Evolutionary conservation across 2,329 filamentous ascomycete species (phyloP).

Genomic region (Ceratocystis huliohia): DNA sequence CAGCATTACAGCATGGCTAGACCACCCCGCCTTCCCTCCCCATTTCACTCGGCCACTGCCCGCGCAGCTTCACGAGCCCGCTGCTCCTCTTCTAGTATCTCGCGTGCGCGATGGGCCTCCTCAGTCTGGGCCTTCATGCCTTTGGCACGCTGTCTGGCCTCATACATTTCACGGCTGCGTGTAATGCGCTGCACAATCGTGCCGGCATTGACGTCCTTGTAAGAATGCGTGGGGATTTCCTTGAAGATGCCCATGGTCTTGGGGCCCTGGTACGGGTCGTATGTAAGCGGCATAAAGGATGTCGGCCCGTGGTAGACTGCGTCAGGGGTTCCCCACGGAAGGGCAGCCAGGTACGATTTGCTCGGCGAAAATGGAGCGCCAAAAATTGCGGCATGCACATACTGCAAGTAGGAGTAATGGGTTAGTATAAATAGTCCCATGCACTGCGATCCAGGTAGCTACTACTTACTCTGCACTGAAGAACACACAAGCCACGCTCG

Average conservation of each 20-base stretch:
- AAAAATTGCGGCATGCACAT: slow-evolving; percentile 78
- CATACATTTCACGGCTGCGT: slow-evolving; percentile 73
- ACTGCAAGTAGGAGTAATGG: slow-evolving; percentile 37
- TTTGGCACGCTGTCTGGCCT: slow-evolving; percentile 82
- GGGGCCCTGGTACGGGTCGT: slow-evolving; percentile 68
- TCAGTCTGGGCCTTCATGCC: slow-evolving; percentile 74
- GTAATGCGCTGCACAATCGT: slow-evolving; percentile 87
- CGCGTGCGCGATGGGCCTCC: slow-evolving; percentile 47
- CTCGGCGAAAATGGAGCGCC: slow-evolving; percentile 79
- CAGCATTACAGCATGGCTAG: background rate
- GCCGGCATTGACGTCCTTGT: slow-evolving; percentile 77
- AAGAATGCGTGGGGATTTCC: slow-evolving; percentile 64
- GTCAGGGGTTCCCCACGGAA: slow-evolving; percentile 62
- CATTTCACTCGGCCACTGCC: slow-evolving; percentile 11
- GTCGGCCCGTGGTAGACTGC: slow-evolving; percentile 96
- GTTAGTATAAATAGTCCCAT: background rate
- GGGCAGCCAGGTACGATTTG: slow-evolving; percentile 58
- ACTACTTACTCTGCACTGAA: slow-evolving; percentile 71
- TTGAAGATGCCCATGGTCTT: slow-evolving; percentile 75
- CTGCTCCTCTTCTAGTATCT: slow-evolving; percentile 50
- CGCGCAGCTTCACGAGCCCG: slow-evolving; percentile 35
- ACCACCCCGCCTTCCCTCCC: background rate
- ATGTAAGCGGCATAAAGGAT: slow-evolving; percentile 68
- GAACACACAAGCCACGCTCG: slow-evolving; percentile 84
- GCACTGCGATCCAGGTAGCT: background rate